phyloP scores from a whole-genome alignment of 1,139 yeast species.

The Pichia sp. region DNA sequence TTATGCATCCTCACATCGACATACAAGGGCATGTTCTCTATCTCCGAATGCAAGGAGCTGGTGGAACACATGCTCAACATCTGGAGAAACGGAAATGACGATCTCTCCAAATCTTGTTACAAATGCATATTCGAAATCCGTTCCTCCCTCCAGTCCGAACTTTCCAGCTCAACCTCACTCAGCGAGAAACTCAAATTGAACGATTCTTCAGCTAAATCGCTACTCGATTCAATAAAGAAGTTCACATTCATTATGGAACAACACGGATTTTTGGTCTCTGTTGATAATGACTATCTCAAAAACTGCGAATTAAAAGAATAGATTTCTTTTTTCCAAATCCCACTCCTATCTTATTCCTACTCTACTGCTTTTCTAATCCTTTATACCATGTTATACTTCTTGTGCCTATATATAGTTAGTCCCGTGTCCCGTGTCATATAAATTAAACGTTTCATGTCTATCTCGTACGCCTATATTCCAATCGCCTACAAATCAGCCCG shows the following conservation, averaged over 20 bases:
- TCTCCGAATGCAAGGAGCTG: constrained; percentile 4
- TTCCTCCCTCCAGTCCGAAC: neutral
- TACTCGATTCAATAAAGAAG: neutral
- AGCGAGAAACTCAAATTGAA: neutral
- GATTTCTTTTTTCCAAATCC: no score
- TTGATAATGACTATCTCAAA: constrained; percentile 8
- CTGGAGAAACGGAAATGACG: constrained; percentile 9
- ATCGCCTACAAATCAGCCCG: no score
- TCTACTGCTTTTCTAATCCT: neutral
- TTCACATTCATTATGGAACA: constrained; percentile 1
- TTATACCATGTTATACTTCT: neutral
- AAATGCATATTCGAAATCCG: constrained; percentile 1
- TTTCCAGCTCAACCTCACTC: neutral
- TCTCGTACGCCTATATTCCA: no score
- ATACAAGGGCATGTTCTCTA: constrained; percentile 11
- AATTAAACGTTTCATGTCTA: no score
- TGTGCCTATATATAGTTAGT: no score
- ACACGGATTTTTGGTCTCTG: constrained; percentile 3
- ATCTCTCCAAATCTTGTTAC: constrained; percentile 1
- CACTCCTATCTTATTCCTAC: constrained; percentile 20
- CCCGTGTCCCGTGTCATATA: no score
- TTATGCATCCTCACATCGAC: constrained; percentile 7
- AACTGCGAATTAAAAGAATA: neutral
- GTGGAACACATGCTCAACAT: constrained; percentile 8
- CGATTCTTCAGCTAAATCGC: neutral